A percentile compares a stretch with the other conserved stretches of the same genome.
These are phyloP conservation scores for Botrytis medusae DNA, from an alignment of 2,329 filamentous ascomycete species.

Conservation along the genomic window DNA sequence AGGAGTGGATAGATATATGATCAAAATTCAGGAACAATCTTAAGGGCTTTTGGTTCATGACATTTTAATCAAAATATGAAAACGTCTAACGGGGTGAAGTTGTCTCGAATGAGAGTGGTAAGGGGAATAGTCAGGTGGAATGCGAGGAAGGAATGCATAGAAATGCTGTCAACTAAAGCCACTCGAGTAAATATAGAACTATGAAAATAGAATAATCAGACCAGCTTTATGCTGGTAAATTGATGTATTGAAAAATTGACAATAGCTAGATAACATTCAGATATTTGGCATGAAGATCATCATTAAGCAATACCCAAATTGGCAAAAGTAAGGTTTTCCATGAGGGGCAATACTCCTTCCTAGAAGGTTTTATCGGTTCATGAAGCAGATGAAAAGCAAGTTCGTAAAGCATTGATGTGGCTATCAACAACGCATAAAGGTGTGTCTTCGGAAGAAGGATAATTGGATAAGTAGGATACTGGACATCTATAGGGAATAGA, in stretches of 20 bases:
- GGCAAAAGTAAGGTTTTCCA: neutral
- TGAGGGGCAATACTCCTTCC: neutral
- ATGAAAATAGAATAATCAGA: conserved; percentile 12
- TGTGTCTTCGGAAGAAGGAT: neutral
- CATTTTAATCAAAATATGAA: neutral
- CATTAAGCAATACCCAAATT: conserved; percentile 7
- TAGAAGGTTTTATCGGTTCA: neutral
- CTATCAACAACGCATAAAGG: neutral
- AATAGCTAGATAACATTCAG: neutral
- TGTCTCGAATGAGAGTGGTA: neutral
- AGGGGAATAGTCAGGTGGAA: neutral
- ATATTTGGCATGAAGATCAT: conserved; percentile 3
- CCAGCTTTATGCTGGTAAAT: conserved; percentile 1
- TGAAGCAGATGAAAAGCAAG: neutral
- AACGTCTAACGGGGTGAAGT: neutral
- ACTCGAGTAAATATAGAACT: neutral
- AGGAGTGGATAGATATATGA: conserved; percentile 3
- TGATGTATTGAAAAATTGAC: neutral
- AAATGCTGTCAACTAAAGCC: neutral
- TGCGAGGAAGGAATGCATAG: neutral
- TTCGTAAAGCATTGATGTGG: neutral
- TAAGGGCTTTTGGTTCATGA: neutral
- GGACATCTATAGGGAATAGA: neutral
- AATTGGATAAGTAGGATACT: neutral
- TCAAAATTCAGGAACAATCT: neutral